Conservation (phyloP, 2,329 filamentous ascomycete genomes). For the Penicillium sp. region DNA sequence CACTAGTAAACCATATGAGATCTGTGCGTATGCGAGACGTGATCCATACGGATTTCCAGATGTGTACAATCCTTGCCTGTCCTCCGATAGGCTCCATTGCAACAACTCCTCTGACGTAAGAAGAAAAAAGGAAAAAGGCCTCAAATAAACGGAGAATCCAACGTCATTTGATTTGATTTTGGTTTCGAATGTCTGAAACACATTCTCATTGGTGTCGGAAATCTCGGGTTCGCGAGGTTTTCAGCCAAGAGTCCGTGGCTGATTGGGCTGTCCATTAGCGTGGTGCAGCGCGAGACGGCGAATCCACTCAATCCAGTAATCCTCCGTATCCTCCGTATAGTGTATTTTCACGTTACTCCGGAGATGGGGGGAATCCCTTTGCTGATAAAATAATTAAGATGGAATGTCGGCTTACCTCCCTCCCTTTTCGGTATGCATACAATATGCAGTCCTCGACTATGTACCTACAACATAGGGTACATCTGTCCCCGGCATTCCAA, state of each 20-base stretch:
- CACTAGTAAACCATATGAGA: not conserved
- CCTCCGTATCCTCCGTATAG: not conserved
- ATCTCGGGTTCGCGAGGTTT: not conserved
- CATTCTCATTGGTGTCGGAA: not conserved
- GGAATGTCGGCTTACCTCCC: not conserved
- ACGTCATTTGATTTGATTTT: not conserved
- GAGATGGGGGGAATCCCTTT: not conserved
- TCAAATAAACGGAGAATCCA: not conserved
- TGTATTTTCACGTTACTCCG: not conserved
- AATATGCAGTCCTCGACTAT: not conserved
- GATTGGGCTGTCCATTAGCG: slow-evolving; percentile 1
- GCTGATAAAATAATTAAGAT: not conserved
- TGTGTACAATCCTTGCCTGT: not conserved
- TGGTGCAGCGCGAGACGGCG: not conserved
- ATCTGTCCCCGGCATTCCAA: no score
- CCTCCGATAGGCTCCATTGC: not conserved
- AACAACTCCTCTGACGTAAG: not conserved
- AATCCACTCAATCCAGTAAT: not conserved
- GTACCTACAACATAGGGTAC: no score
- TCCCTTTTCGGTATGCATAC: not conserved
- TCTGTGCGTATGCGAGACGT: not conserved
- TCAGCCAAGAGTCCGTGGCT: slow-evolving; percentile 1
- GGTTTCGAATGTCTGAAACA: not conserved
- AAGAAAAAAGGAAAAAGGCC: not conserved
- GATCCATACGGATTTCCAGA: not conserved